Evolutionary conservation across 768 basidiomycete species (phyloP).

Genomic region (Russula lepida): DNA sequence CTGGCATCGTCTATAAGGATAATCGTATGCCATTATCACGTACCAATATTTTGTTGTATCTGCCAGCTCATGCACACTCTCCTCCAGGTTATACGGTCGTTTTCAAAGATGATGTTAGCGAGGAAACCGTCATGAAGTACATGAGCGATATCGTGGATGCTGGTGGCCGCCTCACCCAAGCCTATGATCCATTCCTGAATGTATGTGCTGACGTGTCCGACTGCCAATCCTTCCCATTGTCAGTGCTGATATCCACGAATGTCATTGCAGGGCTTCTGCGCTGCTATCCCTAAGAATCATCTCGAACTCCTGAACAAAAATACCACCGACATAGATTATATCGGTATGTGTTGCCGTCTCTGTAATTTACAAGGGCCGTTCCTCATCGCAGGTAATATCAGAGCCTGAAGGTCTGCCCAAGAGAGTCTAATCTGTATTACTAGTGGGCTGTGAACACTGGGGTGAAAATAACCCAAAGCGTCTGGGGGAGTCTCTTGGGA

Average conservation of each 20-base stretch:
- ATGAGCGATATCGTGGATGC: slow-evolving; percentile 9
- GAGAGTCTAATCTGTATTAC: background rate
- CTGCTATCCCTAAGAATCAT: slow-evolving; percentile 11
- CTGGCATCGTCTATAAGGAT: slow-evolving; percentile 6
- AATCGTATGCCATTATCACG: background rate
- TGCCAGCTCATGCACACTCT: background rate
- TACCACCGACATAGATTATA: slow-evolving; percentile 10
- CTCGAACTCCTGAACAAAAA: background rate
- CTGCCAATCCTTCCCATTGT: no score
- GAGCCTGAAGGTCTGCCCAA: slow-evolving; percentile 15
- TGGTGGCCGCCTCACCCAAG: slow-evolving; percentile 15
- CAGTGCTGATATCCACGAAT: background rate
- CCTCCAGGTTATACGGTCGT: slow-evolving; percentile 12
- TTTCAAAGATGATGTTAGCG: slow-evolving; percentile 8
- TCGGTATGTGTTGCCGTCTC: slow-evolving; percentile 1
- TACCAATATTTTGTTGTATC: background rate
- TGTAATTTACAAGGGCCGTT: background rate
- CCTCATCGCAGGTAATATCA: background rate
- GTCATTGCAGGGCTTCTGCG: slow-evolving; percentile 11
- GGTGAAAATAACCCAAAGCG: background rate
- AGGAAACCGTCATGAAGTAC: slow-evolving; percentile 10
- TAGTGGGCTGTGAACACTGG: background rate
- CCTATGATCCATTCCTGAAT: slow-evolving; percentile 13
- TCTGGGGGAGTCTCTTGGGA: background rate
- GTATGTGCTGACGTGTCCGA: background rate